Evolutionary conservation across 2,329 filamentous ascomycete species (phyloP).

Genomic region (Beauveria bassiana): DNA sequence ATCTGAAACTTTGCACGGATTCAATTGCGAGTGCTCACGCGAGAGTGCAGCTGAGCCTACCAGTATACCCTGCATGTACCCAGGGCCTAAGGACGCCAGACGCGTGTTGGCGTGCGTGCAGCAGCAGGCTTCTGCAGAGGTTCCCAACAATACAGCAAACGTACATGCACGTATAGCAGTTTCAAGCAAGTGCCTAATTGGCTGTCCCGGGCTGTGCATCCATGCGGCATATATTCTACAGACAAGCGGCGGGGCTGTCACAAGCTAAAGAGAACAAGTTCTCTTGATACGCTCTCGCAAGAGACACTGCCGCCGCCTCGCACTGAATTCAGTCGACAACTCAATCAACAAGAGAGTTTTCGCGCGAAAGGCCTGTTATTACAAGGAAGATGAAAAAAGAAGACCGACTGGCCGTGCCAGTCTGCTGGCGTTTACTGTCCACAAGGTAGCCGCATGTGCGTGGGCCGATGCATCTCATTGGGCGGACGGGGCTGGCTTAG

Average conservation of each 20-base stretch:
- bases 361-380: not conserved
- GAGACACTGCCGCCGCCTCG: not conserved
- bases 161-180: not conserved
- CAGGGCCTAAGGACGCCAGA: not conserved
- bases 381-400: not conserved
- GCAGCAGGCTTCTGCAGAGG: conserved; percentile 4
- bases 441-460: conserved; percentile 11
- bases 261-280: not conserved
- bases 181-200: not conserved
- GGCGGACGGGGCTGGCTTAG: conserved; percentile 8
- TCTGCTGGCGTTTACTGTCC: conserved; percentile 1
- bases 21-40: not conserved
- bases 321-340: not conserved
- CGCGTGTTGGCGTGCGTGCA: not conserved
- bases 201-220: not conserved
- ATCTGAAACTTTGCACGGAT: not conserved
- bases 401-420: not conserved
- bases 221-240: conserved; percentile 6
- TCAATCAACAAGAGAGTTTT: not conserved
- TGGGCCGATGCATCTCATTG: conserved; percentile 12
- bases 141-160: conserved; percentile 1
- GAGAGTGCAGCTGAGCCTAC: not conserved
- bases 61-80: not conserved
- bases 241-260: conserved; percentile 4
- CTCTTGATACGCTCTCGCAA: not conserved